These are phyloP conservation scores for Gossypium trilobum DNA, from an alignment of 441 rosid genomes.

Conservation along the genomic window DNA sequence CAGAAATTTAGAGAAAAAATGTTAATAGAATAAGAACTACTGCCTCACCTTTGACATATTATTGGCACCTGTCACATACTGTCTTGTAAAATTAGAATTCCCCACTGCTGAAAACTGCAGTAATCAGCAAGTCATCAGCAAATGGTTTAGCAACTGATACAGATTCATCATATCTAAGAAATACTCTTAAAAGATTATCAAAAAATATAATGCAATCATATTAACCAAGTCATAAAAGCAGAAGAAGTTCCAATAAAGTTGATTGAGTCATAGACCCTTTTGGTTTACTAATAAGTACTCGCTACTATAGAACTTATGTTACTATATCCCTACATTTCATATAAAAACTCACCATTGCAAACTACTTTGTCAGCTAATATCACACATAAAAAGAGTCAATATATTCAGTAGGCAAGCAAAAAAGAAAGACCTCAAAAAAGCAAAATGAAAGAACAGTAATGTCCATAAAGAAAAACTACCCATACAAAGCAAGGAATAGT, in stretches of 20 bases:
- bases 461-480: background rate
- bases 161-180: background rate
- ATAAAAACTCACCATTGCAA: background rate
- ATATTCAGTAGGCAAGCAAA: background rate
- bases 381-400: background rate
- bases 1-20: slow-evolving; percentile 4
- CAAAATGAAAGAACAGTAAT: background rate
- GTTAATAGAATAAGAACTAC: slow-evolving; percentile 3
- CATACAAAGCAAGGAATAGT: background rate
- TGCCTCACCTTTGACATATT: slow-evolving; percentile 9
- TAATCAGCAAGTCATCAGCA: slow-evolving; percentile 15
- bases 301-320: background rate
- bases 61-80: slow-evolving; percentile 17
- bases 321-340: background rate
- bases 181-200: background rate
- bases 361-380: background rate
- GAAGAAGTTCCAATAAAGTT: background rate
- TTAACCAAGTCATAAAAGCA: background rate
- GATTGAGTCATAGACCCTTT: background rate
- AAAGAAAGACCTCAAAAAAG: background rate
- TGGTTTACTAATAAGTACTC: background rate
- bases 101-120: slow-evolving; percentile 29
- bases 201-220: background rate
- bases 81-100: slow-evolving; percentile 25
- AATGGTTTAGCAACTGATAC: slow-evolving; percentile 15